phyloP scores from a whole-genome alignment of 116 monocot species.

The Papilionanthe hybrid region DNA sequence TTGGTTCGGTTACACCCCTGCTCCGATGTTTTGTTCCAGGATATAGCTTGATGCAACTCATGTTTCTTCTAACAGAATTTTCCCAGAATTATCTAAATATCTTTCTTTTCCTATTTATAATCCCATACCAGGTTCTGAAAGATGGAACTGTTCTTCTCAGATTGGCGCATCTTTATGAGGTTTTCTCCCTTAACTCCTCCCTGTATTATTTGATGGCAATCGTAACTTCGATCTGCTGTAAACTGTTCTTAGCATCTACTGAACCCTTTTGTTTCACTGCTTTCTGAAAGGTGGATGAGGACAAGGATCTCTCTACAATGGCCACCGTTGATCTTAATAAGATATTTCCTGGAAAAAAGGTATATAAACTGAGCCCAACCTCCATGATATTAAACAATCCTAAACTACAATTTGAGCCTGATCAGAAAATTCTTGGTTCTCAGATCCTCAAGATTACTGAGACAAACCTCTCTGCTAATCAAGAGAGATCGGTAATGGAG shows the following conservation, averaged over 20 bases:
- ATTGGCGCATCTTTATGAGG: constrained; percentile 96
- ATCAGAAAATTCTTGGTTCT: background rate
- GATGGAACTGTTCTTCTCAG: constrained; percentile 80
- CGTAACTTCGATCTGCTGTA: background rate
- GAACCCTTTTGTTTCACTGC: background rate
- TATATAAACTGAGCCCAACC: constrained; percentile 17
- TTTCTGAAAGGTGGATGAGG: constrained; percentile 60
- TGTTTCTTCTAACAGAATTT: background rate
- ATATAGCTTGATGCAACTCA: too few relatives aligned
- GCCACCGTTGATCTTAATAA: constrained; percentile 78
- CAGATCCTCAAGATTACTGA: constrained; percentile 78
- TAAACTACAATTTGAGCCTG: background rate
- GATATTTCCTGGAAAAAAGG: constrained; percentile 80
- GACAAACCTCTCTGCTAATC: constrained; percentile 79
- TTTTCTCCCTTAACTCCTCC: background rate
- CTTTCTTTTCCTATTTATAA: background rate
- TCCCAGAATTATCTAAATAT: background rate
- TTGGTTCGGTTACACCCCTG: too few relatives aligned
- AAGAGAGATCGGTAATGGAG: constrained; percentile 81
- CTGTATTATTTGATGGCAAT: background rate
- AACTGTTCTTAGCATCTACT: background rate
- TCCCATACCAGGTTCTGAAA: constrained; percentile 56
- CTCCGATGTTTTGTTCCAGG: too few relatives aligned
- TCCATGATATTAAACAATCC: background rate
- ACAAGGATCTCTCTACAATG: constrained; percentile 75